These are phyloP conservation scores for Kurtzmaniella quercitrusa DNA, from an alignment of 1,139 yeast species.

Conservation along the genomic window DNA sequence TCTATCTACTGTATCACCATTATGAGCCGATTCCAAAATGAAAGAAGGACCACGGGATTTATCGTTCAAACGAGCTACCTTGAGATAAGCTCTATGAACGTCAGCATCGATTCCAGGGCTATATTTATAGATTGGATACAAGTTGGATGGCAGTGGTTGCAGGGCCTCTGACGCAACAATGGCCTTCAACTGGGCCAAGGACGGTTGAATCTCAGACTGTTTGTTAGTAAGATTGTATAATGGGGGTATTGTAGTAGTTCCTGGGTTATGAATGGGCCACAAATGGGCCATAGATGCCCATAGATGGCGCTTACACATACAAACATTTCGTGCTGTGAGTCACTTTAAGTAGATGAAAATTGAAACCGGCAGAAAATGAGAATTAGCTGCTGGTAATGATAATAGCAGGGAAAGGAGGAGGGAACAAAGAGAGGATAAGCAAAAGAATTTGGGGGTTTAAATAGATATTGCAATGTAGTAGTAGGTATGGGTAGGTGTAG, in stretches of 20 bases:
- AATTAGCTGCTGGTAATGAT: neutral
- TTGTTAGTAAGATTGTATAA: conserved; percentile 11
- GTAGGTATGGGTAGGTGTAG: too few relatives aligned
- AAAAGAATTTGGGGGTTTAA: too few relatives aligned
- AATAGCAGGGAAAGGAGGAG: too few relatives aligned
- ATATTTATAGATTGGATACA: conserved; percentile 77
- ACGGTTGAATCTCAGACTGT: conserved; percentile 54
- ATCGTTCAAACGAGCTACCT: conserved; percentile 69
- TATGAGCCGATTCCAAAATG: conserved; percentile 80
- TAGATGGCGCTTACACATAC: conserved; percentile 2
- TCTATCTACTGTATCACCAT: conserved; percentile 85
- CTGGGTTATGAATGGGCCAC: too few relatives aligned
- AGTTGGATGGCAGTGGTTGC: conserved; percentile 38
- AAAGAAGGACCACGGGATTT: conserved; percentile 63
- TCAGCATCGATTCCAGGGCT: conserved; percentile 75
- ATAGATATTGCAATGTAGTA: too few relatives aligned
- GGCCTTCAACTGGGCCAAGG: conserved; percentile 44
- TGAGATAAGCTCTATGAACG: conserved; percentile 86
- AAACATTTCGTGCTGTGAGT: conserved; percentile 3
- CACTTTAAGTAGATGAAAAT: neutral
- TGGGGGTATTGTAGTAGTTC: too few relatives aligned
- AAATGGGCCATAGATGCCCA: neutral
- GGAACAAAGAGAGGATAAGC: too few relatives aligned
- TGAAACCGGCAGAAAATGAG: neutral
- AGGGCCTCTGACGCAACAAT: conserved; percentile 26